Percentiles rank a stretch among this genome's conserved stretches.
Conservation (phyloP, 768 basidiomycete genomes). For the Mycena capillaripes region DNA sequence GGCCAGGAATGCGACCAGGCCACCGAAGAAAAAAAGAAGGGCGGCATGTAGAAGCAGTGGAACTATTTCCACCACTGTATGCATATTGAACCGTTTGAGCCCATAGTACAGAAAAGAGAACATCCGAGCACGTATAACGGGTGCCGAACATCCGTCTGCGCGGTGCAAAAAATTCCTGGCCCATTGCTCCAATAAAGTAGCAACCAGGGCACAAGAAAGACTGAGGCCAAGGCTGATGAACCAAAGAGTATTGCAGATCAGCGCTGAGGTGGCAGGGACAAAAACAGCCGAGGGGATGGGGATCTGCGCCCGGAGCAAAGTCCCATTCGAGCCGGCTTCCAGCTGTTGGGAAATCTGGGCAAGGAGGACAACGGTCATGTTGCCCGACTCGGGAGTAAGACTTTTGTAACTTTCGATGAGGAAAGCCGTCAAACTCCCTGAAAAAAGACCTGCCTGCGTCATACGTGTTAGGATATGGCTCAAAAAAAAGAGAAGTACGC, state of each 20-base stretch:
- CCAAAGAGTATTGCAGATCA: slow-evolving; percentile 22
- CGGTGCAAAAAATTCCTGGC: slow-evolving; percentile 6
- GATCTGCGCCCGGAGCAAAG: neutral
- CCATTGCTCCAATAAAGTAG: slow-evolving; percentile 18
- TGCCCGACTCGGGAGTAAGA: slow-evolving; percentile 30
- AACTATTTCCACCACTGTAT: slow-evolving; percentile 6
- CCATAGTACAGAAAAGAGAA: slow-evolving; percentile 16
- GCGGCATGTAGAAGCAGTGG: slow-evolving; percentile 16
- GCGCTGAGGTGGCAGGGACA: neutral
- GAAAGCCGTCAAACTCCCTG: slow-evolving; percentile 41
- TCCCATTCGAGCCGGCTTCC: neutral
- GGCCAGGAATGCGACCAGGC: slow-evolving; percentile 9
- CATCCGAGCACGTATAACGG: slow-evolving; percentile 8
- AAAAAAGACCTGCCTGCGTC: slow-evolving; percentile 40
- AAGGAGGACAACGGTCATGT: slow-evolving; percentile 9
- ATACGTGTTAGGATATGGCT: neutral
- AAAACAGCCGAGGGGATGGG: neutral
- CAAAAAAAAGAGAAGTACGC: neutral
- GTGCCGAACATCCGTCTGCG: neutral
- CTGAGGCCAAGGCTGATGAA: slow-evolving; percentile 20
- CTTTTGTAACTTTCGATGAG: slow-evolving; percentile 41
- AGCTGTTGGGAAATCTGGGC: neutral
- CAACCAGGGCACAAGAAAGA: slow-evolving; percentile 14
- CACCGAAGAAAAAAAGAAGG: slow-evolving; percentile 14
- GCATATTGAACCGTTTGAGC: slow-evolving; percentile 8